Conservation (phyloP, 305 asterid genomes). For the Fraxinus floribunda region DNA sequence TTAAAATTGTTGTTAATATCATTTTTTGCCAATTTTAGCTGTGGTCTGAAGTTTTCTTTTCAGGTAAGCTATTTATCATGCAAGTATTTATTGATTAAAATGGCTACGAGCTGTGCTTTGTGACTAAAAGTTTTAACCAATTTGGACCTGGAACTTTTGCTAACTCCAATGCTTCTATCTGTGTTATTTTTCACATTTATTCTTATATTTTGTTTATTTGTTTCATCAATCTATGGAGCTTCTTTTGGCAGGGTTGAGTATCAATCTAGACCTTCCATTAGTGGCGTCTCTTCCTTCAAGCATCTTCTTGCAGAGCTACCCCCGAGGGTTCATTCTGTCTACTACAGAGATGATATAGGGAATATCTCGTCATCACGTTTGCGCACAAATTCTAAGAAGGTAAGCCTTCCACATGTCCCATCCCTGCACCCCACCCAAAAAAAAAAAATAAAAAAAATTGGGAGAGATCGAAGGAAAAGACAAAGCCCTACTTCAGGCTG, state of each 20-base stretch:
- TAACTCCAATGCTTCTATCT: not conserved
- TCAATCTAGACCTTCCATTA: constrained; percentile 58
- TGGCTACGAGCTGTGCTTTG: not conserved
- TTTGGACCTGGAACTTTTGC: not conserved
- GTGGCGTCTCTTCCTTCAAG: constrained; percentile 85
- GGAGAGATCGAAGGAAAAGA: not conserved
- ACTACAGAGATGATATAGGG: constrained; percentile 92
- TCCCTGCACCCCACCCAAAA: constrained; percentile 5
- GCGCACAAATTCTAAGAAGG: constrained; percentile 77
- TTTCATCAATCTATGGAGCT: constrained; percentile 22
- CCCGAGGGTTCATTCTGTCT: constrained; percentile 94
- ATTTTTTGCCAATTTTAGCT: constrained; percentile 18
- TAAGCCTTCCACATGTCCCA: constrained; percentile 27
- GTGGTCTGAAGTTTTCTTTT: not conserved
- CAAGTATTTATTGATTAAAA: not conserved
- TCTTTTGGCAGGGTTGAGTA: constrained; percentile 77
- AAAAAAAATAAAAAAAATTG: not conserved
- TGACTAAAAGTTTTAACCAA: not conserved
- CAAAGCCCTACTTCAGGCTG: constrained; percentile 8
- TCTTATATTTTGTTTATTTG: constrained; percentile 10
- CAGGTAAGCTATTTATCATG: constrained; percentile 6
- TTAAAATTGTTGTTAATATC: not conserved
- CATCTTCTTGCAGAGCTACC: constrained; percentile 87
- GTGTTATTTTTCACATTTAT: not conserved
- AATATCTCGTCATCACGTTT: constrained; percentile 86